Evolutionary conservation across 192 early-diverging fungal species (phyloP), one percentile per base, ranked within the genome.

Genomic region (Irineochytrium annulatum): DNA sequence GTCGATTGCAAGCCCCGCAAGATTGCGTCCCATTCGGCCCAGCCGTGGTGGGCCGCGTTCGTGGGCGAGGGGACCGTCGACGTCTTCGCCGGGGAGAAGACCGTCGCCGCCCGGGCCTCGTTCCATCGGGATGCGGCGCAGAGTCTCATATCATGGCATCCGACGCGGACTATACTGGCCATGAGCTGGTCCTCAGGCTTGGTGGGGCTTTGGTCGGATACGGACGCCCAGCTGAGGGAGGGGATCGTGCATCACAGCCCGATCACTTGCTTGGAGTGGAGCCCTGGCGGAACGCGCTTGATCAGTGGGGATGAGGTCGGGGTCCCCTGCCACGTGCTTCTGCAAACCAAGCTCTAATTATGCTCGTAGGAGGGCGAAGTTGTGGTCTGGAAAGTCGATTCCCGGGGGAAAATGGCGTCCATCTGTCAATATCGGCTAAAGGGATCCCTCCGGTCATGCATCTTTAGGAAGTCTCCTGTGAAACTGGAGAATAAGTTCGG

Each of bases 371-470:
- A 79, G 41, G 80, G 76, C 11, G 63, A 63, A 1, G 72, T 79
- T 16, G 63, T 79, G 11, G 74, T 82, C 4, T 82, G 80, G 80
- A 82, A 79, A 68, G 70, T 74, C 22, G 80, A 82, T 58, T 28
- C 41, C 3, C 57, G 73, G 1, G 80, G 80, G 0, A 68, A 70
- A 43, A 45, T 82, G 3, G 24, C 62, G 0, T 60, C 73, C 3
- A 31, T 77, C 26, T 79, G 73, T 33, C 80, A 82, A 37, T 79
- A 79, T 52, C 59, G 80, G 0, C 65, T 82, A 14, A 72, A 68
- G 34, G 64, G 63, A 34, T 2, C 34, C 2, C 41, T 71, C 22
- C 43, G 52, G 14, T 43, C 17, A 27, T 71, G 68, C 41, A 5
- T 68, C 22, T 71, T 71, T 49, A 37, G 68, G 33, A 17, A 34